These are phyloP conservation scores for Endocarpon pusillum DNA, from an alignment of 495 filamentous ascomycete species.

Conservation along the genomic window DNA sequence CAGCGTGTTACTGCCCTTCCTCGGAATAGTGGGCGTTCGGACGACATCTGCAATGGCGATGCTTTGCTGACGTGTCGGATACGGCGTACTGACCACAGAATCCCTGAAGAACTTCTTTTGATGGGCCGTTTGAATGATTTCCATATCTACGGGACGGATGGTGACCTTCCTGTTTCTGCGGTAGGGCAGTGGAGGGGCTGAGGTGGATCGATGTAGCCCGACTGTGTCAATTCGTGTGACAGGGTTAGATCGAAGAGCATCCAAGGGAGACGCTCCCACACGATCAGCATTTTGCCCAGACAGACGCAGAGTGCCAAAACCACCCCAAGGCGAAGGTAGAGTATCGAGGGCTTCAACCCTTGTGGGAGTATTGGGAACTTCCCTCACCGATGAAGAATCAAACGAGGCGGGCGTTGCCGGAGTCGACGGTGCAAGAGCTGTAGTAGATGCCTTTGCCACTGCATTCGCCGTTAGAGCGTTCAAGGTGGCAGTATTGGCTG, in stretches of 20 bases:
- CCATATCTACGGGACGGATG: slow-evolving; percentile 3
- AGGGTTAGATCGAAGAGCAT: not conserved
- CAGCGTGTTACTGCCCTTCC: not conserved
- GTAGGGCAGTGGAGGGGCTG: not conserved
- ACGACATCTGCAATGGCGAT: too few relatives aligned
- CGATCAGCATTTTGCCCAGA: too few relatives aligned
- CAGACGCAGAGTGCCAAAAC: too few relatives aligned
- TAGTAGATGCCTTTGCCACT: not conserved
- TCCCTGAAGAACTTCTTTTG: slow-evolving; percentile 5
- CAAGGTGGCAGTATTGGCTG: not conserved
- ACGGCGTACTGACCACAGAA: slow-evolving; percentile 13
- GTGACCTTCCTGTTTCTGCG: slow-evolving; percentile 7
- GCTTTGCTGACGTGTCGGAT: slow-evolving; percentile 5
- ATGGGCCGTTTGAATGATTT: slow-evolving; percentile 1
- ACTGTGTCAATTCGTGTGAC: slow-evolving; percentile 3
- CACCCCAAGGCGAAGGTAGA: too few relatives aligned
- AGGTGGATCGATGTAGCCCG: slow-evolving; percentile 1
- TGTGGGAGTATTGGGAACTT: not conserved
- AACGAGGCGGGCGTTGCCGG: not conserved
- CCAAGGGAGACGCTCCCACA: too few relatives aligned
- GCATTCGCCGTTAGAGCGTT: not conserved
- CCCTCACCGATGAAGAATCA: not conserved
- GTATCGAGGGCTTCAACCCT: not conserved
- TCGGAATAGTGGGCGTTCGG: too few relatives aligned
- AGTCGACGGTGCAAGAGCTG: not conserved